Evolutionary conservation across 2,329 filamentous ascomycete genomes (phyloP).

Genomic region (Penicillium sclerotiorum): DNA sequence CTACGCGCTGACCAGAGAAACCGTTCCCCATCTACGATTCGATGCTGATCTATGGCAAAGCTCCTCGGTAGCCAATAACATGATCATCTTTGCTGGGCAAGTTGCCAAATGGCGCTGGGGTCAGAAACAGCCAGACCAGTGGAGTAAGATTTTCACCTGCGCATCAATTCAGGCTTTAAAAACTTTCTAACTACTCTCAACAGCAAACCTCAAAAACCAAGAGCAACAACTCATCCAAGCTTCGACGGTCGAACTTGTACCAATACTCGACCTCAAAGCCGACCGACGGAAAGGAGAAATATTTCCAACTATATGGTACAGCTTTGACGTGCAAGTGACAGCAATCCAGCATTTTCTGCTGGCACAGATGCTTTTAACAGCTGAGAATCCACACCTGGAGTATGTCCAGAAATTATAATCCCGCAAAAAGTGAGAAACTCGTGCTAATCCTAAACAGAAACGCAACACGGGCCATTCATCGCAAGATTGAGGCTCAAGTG

Average conservation of each 20-base stretch:
- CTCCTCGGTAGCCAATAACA: slow-evolving; percentile 16
- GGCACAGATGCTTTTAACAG: slow-evolving; percentile 23
- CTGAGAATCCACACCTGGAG: slow-evolving; percentile 22
- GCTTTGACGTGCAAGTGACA: slow-evolving; percentile 23
- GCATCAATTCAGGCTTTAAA: background rate
- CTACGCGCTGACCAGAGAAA: slow-evolving; percentile 24
- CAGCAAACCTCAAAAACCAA: slow-evolving; percentile 10
- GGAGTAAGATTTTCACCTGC: slow-evolving; percentile 10
- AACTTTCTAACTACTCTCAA: background rate
- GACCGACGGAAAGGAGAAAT: slow-evolving; percentile 21
- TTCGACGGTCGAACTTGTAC: slow-evolving; percentile 11
- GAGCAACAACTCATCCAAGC: slow-evolving; percentile 9
- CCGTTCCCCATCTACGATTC: slow-evolving; percentile 16
- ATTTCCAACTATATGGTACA: slow-evolving; percentile 28
- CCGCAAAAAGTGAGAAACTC: background rate
- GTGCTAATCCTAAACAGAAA: slow-evolving; percentile 1
- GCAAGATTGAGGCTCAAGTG: slow-evolving; percentile 21
- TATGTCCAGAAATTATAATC: slow-evolving; percentile 5
- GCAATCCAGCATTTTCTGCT: slow-evolving; percentile 25
- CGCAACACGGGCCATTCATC: slow-evolving; percentile 16
- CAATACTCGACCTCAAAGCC: slow-evolving; percentile 17
- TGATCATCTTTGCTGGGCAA: slow-evolving; percentile 24
- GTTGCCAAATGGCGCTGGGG: slow-evolving; percentile 27
- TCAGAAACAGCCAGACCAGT: slow-evolving; percentile 11
- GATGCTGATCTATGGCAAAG: slow-evolving; percentile 10